A percentile compares a stretch with the other conserved stretches of the same genome.
Conservation (phyloP, 2,329 filamentous ascomycete genomes). For the Cordyceps cicadae region DNA sequence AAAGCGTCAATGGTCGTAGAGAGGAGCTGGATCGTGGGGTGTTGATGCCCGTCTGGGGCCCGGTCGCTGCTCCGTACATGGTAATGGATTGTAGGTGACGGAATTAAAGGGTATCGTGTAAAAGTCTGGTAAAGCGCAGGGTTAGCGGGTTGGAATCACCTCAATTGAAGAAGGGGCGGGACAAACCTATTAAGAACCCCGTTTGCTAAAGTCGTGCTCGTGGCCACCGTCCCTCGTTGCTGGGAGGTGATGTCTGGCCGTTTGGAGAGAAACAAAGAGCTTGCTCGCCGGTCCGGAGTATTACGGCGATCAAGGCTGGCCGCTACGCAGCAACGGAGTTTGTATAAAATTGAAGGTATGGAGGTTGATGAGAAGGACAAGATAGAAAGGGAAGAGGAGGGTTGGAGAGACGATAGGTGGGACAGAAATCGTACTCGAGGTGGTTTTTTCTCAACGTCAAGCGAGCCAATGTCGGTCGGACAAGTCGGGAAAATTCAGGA, state of each 20-base stretch:
- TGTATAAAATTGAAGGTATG: conserved; percentile 9
- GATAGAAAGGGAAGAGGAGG: conserved; percentile 6
- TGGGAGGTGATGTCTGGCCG: neutral
- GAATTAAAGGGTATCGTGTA: conserved; percentile 34
- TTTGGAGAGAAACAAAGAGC: conserved; percentile 7
- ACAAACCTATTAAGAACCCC: conserved; percentile 27
- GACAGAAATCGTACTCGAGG: conserved; percentile 8
- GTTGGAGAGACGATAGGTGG: conserved; percentile 8
- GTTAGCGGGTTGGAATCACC: neutral
- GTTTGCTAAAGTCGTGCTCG: conserved; percentile 11
- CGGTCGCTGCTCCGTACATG: conserved; percentile 81
- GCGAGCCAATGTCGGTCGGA: conserved; percentile 9
- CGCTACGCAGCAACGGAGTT: conserved; percentile 12
- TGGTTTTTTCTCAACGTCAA: conserved; percentile 8
- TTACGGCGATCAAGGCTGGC: conserved; percentile 7
- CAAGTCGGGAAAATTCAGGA: conserved; percentile 8
- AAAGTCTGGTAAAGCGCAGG: conserved; percentile 18
- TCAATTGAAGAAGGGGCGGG: neutral
- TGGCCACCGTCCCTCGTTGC: neutral
- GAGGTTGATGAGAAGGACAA: conserved; percentile 9
- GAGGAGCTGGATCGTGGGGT: conserved; percentile 92
- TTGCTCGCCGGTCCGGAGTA: conserved; percentile 2
- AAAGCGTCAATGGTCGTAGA: conserved; percentile 80
- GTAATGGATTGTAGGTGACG: conserved; percentile 23
- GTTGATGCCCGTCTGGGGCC: conserved; percentile 90